Conservation (phyloP, 306 rosid genomes). For the Prunus fruticosa region DNA sequence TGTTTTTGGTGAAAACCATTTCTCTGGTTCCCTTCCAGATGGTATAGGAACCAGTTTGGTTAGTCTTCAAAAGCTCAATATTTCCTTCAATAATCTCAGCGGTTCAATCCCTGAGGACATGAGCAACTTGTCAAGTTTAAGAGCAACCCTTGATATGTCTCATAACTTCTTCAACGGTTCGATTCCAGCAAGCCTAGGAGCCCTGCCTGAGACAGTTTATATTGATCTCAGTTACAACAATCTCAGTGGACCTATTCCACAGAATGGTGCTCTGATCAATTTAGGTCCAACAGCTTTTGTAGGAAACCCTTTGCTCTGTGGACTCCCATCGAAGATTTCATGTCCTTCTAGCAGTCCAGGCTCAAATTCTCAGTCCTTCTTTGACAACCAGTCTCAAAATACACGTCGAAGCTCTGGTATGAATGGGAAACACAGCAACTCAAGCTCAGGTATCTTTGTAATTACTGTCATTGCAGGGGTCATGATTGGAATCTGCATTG, state of each 20-base stretch:
- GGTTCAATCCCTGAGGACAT: constrained; percentile 72
- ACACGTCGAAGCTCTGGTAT: constrained; percentile 24
- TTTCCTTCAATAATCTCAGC: constrained; percentile 66
- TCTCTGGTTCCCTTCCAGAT: constrained; percentile 62
- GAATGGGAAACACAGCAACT: constrained; percentile 48
- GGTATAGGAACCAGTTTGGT: constrained; percentile 53
- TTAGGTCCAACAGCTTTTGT: constrained; percentile 97
- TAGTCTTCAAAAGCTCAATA: constrained; percentile 58
- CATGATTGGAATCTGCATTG: constrained; percentile 70
- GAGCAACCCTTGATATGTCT: constrained; percentile 85
- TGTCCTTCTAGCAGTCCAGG: constrained; percentile 50
- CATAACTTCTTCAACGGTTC: constrained; percentile 72
- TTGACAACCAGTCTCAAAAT: constrained; percentile 42
- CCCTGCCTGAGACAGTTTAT: constrained; percentile 86
- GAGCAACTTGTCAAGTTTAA: constrained; percentile 73
- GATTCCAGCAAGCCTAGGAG: constrained; percentile 77
- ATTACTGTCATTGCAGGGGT: constrained; percentile 68
- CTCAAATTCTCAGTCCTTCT: constrained; percentile 51
- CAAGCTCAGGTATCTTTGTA: constrained; percentile 53
- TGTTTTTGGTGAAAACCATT: constrained; percentile 61
- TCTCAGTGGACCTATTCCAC: constrained; percentile 84
- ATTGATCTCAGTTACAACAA: constrained; percentile 80
- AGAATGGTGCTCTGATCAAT: constrained; percentile 78
- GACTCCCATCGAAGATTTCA: constrained; percentile 75
- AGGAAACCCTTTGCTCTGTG: constrained; percentile 84